Evolutionary conservation across 345 rosid species (phyloP).

Genomic region (Syzygium grande): DNA sequence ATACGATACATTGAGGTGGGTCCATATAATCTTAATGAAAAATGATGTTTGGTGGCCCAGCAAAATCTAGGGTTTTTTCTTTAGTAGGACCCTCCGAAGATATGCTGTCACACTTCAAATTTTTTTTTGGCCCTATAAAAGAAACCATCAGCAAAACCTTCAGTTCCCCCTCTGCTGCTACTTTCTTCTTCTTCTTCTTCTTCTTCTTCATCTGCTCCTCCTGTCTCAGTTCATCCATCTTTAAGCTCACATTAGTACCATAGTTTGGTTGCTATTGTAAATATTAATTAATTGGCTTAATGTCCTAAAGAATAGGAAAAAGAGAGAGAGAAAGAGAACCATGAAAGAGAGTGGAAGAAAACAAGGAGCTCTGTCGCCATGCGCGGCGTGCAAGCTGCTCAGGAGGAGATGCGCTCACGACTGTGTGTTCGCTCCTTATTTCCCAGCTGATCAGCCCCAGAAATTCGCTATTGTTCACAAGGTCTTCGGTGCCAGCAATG

Average conservation of each 20-base stretch:
- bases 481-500: conserved; percentile 97
- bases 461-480: conserved; percentile 85
- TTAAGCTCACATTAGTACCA: not conserved
- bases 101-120: conserved; percentile 11
- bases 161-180: not conserved
- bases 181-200: conserved; percentile 1
- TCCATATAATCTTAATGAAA: conserved; percentile 24
- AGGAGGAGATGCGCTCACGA: conserved; percentile 73
- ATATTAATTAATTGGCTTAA: not conserved
- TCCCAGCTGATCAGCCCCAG: conserved; percentile 80
- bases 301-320: not conserved
- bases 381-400: conserved; percentile 91
- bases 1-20: conserved; percentile 13
- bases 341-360: conserved; percentile 8
- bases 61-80: conserved; percentile 35
- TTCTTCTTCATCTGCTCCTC: not conserved
- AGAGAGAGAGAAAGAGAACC: not conserved
- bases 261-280: not conserved
- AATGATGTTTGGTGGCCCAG: conserved; percentile 29
- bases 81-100: conserved; percentile 36
- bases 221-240: not conserved
- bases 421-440: conserved; percentile 85
- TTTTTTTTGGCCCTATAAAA: conserved; percentile 24
- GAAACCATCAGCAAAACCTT: not conserved
- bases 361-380: conserved; percentile 58